A percentile compares a stretch with the other conserved stretches of the same genome.
phyloP scores from a whole-genome alignment of 2,329 filamentous ascomycete genomes.

The Fusarium duplospermum region DNA sequence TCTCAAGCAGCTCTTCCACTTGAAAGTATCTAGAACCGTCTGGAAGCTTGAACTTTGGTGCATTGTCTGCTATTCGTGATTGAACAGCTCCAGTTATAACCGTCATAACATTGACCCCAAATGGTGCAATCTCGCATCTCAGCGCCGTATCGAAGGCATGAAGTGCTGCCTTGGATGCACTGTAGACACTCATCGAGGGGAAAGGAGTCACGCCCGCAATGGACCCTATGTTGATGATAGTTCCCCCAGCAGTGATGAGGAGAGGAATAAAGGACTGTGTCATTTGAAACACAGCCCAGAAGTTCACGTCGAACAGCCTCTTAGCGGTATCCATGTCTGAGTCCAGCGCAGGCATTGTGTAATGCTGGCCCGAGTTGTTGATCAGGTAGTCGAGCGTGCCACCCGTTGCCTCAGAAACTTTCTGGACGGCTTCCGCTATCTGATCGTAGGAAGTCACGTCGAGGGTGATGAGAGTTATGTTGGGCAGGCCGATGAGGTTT shows the following conservation, averaged over 20 bases:
- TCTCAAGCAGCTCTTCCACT: too few relatives aligned
- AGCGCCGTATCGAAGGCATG: neutral
- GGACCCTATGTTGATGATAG: constrained; percentile 56
- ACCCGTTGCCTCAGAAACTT: neutral
- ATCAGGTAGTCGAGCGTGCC: neutral
- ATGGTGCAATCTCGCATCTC: neutral
- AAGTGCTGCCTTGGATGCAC: neutral
- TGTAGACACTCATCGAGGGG: neutral
- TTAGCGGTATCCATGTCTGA: neutral
- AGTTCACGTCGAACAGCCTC: constrained; percentile 52
- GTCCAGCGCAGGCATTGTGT: neutral
- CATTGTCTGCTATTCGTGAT: too few relatives aligned
- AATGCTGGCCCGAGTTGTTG: neutral
- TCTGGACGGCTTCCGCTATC: neutral
- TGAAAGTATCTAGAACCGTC: too few relatives aligned
- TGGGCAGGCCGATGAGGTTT: neutral
- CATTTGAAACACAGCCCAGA: constrained; percentile 53
- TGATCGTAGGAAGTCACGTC: neutral
- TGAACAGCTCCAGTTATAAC: neutral
- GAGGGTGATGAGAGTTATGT: neutral
- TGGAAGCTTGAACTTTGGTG: too few relatives aligned
- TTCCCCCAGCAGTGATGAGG: constrained; percentile 47
- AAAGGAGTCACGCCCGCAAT: constrained; percentile 26
- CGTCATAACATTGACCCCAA: neutral
- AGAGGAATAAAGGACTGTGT: constrained; percentile 54